Conservation (phyloP, 75 land plant species). For the Larix kaempferi region DNA sequence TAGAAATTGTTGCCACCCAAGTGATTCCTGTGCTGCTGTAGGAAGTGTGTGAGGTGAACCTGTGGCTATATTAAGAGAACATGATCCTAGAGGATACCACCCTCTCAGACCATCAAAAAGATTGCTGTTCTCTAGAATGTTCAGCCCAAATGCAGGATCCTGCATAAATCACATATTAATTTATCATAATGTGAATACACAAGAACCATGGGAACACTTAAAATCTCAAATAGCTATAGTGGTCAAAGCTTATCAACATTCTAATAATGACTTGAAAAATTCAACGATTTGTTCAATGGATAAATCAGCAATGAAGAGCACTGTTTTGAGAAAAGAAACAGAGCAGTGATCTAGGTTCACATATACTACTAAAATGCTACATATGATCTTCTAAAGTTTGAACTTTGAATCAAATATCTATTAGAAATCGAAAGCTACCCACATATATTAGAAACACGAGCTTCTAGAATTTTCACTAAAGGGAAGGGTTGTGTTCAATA, state of each 20-base stretch:
- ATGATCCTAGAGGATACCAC: conserved; percentile 82
- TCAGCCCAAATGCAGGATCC: conserved; percentile 68
- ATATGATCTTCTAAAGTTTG: neutral
- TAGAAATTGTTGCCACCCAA: conserved; percentile 49
- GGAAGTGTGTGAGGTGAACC: conserved; percentile 81
- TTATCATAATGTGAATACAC: neutral
- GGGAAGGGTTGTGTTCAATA: no score
- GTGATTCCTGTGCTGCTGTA: conserved; percentile 62
- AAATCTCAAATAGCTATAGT: neutral
- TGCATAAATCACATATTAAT: conserved; percentile 19
- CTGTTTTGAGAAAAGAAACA: neutral
- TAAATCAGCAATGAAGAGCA: neutral
- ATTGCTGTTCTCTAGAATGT: conserved; percentile 70
- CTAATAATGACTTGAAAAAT: neutral
- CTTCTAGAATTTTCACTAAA: neutral
- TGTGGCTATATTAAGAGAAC: conserved; percentile 50
- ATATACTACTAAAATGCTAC: neutral
- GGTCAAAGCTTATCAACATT: conserved; percentile 2
- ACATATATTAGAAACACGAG: neutral
- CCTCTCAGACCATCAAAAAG: conserved; percentile 47
- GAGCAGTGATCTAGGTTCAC: neutral
- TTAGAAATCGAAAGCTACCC: neutral
- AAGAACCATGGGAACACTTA: neutral
- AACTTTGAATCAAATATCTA: neutral
- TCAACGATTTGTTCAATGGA: neutral